Percentiles rank a stretch among this genome's conserved stretches.
Conservation (phyloP, 345 rosid species). For the Linum usitatissimum region DNA sequence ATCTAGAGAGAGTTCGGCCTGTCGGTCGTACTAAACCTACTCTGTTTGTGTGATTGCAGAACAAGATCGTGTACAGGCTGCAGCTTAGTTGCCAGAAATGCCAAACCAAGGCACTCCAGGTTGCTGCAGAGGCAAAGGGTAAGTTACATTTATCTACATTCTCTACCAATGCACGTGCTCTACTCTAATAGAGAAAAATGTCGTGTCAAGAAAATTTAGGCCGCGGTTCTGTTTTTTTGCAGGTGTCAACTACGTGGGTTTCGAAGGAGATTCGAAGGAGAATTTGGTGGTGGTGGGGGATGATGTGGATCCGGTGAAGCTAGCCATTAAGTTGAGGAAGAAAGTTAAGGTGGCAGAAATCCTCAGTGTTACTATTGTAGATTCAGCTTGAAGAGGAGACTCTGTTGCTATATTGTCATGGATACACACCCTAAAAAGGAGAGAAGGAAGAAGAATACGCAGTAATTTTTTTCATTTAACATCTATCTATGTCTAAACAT, state of each 20-base stretch:
- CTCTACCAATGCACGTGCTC: not conserved
- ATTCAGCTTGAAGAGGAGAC: not conserved
- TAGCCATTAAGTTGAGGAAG: not conserved
- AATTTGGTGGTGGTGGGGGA: not conserved
- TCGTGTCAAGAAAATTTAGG: no score
- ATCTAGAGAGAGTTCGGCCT: no score
- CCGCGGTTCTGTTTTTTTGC: not conserved
- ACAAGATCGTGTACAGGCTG: not conserved
- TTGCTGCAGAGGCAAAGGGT: not conserved
- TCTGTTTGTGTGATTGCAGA: not conserved
- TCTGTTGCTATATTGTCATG: not conserved
- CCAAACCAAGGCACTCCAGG: not conserved
- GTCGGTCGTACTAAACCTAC: no score
- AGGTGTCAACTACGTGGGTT: not conserved
- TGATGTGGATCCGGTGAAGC: not conserved
- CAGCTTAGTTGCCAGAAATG: not conserved
- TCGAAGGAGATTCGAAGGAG: not conserved
- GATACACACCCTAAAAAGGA: not conserved
- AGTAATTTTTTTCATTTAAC: not conserved
- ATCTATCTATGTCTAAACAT: not conserved
- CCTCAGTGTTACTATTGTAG: not conserved
- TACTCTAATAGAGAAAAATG: no score
- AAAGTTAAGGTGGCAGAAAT: not conserved
- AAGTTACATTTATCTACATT: not conserved
- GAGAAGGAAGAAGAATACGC: not conserved